Base-by-base conservation (phyloP, 2,329 filamentous ascomycete species). In the Colletotrichum falcatum region DNA sequence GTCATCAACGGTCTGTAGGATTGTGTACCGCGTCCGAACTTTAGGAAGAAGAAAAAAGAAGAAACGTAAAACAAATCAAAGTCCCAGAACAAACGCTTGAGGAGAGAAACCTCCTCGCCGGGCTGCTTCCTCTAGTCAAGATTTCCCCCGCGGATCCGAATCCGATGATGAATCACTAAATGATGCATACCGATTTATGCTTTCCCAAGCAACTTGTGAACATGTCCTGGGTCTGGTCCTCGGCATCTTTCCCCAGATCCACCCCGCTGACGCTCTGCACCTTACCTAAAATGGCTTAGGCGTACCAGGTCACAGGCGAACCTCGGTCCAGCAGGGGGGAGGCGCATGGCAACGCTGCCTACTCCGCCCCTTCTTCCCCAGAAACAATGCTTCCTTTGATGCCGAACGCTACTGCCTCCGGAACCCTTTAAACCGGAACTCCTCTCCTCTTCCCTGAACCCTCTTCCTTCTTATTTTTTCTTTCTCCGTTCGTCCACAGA, bases 181-280 rank as follows among this genome's bases (percentile, higher is more conserved):
- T 20, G 11, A 49, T 49, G 23, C 44, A 26, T 37, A 28, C 28
- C 60, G 18, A 26, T 20, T 65, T 67, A 59, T 70, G 67, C 67
- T 67, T 62, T 59, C 20, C 16, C 4, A 67, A 42, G 64, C 20
- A 26, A 35, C 59, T 63, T 59, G 67, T 62, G 58, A 62, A 62
- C 11, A 20, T 53, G 49, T 67, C 33, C n/a, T 56, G 49, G 39
- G 49, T 9, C 35, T 67, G 71, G 37, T 54, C 72, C 72, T 73
- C 72, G 72, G 72, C 66, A 72, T 70, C 70, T 64, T 72, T 72
- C 69, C 71, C 71, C 71, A 73, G 71, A 72, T 68, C 70, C 61
- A 63, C 59, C 60, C 70, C 58, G 44, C 65, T 61, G 70, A 35
- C 28, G 39, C 39, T 64, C 20, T 20, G 55, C 62, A 42, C 39